Percentiles rank a stretch among this genome's conserved stretches.
phyloP scores from a whole-genome alignment of 148 eudicot species.

The Selenicereus undatus region DNA sequence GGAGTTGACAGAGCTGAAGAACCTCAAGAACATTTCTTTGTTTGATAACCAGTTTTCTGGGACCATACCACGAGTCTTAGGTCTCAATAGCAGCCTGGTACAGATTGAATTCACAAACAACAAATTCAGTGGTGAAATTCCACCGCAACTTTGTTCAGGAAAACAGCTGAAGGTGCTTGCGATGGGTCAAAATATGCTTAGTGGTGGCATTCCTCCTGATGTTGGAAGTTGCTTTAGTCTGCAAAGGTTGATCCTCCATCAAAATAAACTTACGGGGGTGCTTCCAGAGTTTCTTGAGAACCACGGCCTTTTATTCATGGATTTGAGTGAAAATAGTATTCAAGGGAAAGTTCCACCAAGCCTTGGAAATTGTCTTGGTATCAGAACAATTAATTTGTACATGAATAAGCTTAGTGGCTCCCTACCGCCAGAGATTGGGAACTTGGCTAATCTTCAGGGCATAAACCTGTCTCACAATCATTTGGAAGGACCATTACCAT shows the following conservation, averaged over 20 bases:
- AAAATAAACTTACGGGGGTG: slow-evolving; percentile 56
- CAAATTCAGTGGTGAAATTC: slow-evolving; percentile 56
- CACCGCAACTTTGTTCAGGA: slow-evolving; percentile 56
- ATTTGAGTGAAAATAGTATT: slow-evolving; percentile 54
- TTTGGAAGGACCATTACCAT: slow-evolving; percentile 56
- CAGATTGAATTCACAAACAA: slow-evolving; percentile 59
- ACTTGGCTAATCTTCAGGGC: slow-evolving; percentile 41
- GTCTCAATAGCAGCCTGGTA: slow-evolving; percentile 52
- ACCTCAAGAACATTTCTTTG: slow-evolving; percentile 49
- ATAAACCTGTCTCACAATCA: slow-evolving; percentile 55
- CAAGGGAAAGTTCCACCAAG: slow-evolving; percentile 51
- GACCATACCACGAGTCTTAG: slow-evolving; percentile 56
- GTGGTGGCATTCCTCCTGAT: slow-evolving; percentile 60
- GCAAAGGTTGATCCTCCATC: slow-evolving; percentile 49
- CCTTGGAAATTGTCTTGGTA: slow-evolving; percentile 39
- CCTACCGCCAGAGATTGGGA: slow-evolving; percentile 54
- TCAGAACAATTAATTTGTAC: slow-evolving; percentile 46
- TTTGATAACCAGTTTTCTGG: slow-evolving; percentile 61
- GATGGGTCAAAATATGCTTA: slow-evolving; percentile 53
- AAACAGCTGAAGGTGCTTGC: slow-evolving; percentile 44
- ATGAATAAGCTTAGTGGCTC: slow-evolving; percentile 50
- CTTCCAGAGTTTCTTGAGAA: slow-evolving; percentile 56
- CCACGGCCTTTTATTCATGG: slow-evolving; percentile 38
- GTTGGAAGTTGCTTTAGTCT: slow-evolving; percentile 60
- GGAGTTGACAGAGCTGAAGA: slow-evolving; percentile 46